Percentiles rank a stretch among this genome's conserved stretches.
phyloP scores from a whole-genome alignment of 2,329 filamentous ascomycete genomes.

The Dactylellina sp. region DNA sequence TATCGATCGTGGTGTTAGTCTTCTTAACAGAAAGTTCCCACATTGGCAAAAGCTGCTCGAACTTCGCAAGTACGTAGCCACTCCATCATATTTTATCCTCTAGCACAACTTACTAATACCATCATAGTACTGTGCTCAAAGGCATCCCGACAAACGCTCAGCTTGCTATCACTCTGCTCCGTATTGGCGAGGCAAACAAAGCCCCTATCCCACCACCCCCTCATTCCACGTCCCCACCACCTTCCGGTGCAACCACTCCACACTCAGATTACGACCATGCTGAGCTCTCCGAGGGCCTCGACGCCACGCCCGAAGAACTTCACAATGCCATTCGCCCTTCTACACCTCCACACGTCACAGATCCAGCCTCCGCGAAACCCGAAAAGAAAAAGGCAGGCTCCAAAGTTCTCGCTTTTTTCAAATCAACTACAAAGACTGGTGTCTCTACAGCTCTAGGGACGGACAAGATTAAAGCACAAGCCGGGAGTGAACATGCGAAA shows the following conservation, averaged over 20 bases:
- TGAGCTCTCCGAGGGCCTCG: constrained; percentile 62
- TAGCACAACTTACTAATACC: constrained; percentile 44
- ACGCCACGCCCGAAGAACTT: constrained; percentile 72
- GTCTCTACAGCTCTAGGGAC: constrained; percentile 79
- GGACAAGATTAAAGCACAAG: constrained; percentile 77
- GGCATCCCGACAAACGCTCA: constrained; percentile 89
- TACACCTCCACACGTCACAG: constrained; percentile 67
- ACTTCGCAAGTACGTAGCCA: constrained; percentile 61
- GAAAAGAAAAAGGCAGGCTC: constrained; percentile 64
- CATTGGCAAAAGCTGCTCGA: constrained; percentile 58
- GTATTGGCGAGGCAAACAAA: constrained; percentile 83
- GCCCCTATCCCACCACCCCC: constrained; percentile 76
- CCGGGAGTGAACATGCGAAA: constrained; percentile 72
- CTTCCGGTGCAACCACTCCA: constrained; percentile 64
- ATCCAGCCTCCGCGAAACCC: constrained; percentile 66
- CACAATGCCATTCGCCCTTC: constrained; percentile 75
- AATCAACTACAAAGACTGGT: constrained; percentile 75
- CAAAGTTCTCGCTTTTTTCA: constrained; percentile 77
- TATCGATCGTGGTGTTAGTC: constrained; percentile 71
- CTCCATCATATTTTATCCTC: constrained; percentile 67
- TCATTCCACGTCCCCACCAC: constrained; percentile 31
- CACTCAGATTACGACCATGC: constrained; percentile 69
- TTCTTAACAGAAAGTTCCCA: constrained; percentile 69
- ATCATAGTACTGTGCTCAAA: constrained; percentile 74
- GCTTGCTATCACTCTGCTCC: constrained; percentile 81